Conservation (phyloP, 2,329 filamentous ascomycete species). For the Coniochaeta sp. region DNA sequence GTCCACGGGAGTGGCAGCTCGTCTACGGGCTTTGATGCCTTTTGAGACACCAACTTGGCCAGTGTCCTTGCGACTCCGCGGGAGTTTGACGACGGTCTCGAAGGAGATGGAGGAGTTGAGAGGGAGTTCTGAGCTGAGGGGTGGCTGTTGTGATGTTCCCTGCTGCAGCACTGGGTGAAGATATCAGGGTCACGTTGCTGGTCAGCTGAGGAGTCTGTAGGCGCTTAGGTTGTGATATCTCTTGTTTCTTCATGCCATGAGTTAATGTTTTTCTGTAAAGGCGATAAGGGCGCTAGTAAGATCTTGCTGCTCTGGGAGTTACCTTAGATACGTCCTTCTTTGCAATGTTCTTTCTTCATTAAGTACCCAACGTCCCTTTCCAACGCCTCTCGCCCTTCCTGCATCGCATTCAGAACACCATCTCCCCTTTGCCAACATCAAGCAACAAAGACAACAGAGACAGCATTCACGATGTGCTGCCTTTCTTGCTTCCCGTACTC, state of each 20-base stretch:
- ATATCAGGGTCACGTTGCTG: background rate
- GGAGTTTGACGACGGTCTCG: background rate
- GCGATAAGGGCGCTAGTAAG: no score
- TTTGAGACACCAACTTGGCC: background rate
- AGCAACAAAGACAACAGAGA: background rate
- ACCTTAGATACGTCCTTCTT: no score
- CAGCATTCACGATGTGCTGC: conserved; percentile 34
- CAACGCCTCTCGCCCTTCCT: background rate
- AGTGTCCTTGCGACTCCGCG: background rate
- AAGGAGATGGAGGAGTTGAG: background rate
- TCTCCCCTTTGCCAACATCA: background rate
- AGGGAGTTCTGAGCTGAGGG: no score
- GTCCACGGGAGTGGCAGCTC: background rate
- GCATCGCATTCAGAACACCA: background rate
- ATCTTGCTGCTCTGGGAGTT: no score
- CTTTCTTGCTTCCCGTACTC: conserved; percentile 43
- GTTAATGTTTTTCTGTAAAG: no score
- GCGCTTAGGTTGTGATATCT: no score
- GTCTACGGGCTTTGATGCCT: background rate
- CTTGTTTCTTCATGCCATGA: no score
- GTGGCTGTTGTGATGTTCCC: background rate
- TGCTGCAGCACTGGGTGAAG: background rate
- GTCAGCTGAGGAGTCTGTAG: no score
- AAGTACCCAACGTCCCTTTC: background rate
- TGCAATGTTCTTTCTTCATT: no score